phyloP scores from a whole-genome alignment of 345 rosid species.

The Rhodamnia argentea region DNA sequence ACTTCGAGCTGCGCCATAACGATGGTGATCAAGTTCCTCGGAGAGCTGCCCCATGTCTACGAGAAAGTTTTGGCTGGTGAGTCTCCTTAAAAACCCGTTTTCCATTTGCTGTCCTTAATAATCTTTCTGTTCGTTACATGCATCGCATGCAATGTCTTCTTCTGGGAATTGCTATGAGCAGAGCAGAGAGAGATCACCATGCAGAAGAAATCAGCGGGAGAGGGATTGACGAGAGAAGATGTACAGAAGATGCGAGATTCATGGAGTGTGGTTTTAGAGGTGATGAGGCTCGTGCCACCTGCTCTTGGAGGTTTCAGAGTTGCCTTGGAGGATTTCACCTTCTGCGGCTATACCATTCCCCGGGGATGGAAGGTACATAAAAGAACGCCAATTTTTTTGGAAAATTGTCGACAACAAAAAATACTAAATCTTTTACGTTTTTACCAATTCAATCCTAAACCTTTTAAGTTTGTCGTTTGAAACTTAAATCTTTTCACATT shows the following conservation, averaged over 20 bases:
- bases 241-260: conserved; percentile 1
- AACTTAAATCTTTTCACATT: too few relatives aligned
- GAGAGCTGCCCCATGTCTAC: conserved; percentile 8
- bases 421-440: too few relatives aligned
- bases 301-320: conserved; percentile 4
- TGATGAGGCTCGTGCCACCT: not conserved
- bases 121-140: not conserved
- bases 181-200: conserved; percentile 6
- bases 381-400: too few relatives aligned
- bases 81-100: not conserved
- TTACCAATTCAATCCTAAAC: too few relatives aligned
- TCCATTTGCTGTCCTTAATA: not conserved
- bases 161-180: not conserved
- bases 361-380: conserved; percentile 35
- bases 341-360: conserved; percentile 28
- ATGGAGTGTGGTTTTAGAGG: conserved; percentile 4
- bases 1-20: not conserved
- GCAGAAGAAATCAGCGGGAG: not conserved
- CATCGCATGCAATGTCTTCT: not conserved
- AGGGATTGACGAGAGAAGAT: conserved; percentile 2
- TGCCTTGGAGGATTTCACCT: conserved; percentile 25
- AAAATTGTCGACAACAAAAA: too few relatives aligned
- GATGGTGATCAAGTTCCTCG: conserved; percentile 8
- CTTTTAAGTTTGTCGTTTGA: too few relatives aligned
- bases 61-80: conserved; percentile 2